Percentiles rank a stretch among this genome's conserved stretches.
phyloP scores from a whole-genome alignment of 2,329 filamentous ascomycete species.

The Hyphodiscus sp. region DNA sequence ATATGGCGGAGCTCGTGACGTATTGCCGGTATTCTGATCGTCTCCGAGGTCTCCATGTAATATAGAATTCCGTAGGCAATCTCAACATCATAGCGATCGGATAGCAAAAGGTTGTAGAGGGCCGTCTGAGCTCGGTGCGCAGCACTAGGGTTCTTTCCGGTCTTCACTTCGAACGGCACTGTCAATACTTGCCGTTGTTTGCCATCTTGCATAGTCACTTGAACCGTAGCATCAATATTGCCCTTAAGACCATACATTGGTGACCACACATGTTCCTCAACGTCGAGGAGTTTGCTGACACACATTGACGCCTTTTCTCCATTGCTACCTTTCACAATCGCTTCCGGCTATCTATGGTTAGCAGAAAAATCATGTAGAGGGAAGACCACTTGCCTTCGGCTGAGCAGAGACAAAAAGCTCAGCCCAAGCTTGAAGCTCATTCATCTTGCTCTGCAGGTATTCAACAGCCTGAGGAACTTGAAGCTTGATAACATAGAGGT shows the following conservation, averaged over 20 bases:
- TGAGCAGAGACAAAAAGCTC: conserved; percentile 66
- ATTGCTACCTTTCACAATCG: conserved; percentile 72
- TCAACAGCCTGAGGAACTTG: conserved; percentile 66
- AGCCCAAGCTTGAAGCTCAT: conserved; percentile 78
- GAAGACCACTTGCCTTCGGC: conserved; percentile 50
- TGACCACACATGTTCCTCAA: conserved; percentile 98
- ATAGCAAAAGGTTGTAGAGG: conserved; percentile 85
- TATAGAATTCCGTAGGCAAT: conserved; percentile 88
- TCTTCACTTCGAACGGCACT: conserved; percentile 93
- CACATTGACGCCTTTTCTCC: conserved; percentile 73
- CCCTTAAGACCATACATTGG: conserved; percentile 96
- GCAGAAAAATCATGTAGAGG: conserved; percentile 1
- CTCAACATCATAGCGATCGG: conserved; percentile 90
- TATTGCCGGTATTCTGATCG: conserved; percentile 76
- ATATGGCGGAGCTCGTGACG: conserved; percentile 88
- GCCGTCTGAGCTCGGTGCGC: conserved; percentile 90
- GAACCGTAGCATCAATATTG: conserved; percentile 94
- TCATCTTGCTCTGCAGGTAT: conserved; percentile 77
- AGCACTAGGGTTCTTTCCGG: conserved; percentile 74
- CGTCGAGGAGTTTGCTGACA: conserved; percentile 88
- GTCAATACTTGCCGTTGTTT: conserved; percentile 63
- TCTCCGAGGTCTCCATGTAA: conserved; percentile 88
- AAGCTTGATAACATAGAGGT: conserved; percentile 81
- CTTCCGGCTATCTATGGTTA: conserved; percentile 46
- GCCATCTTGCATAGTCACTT: conserved; percentile 72